Conservation (phyloP, 2,329 filamentous ascomycete species). For the Penicillium hordei region DNA sequence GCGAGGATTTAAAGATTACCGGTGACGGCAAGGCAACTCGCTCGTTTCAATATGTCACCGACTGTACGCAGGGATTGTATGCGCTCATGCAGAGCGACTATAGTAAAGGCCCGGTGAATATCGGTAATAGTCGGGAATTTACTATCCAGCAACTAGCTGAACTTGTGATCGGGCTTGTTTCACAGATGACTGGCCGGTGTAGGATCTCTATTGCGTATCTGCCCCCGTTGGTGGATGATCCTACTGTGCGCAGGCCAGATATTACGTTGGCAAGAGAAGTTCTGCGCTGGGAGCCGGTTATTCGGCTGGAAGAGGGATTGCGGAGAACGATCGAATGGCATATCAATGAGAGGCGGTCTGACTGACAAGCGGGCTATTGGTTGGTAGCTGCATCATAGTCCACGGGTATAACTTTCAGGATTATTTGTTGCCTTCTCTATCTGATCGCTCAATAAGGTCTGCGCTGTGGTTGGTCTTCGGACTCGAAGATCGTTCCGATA, state of each 20-base stretch:
- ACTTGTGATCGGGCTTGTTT: constrained; percentile 23
- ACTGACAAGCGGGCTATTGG: neutral
- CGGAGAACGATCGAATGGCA: constrained; percentile 27
- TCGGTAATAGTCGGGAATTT: constrained; percentile 33
- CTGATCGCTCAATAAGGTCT: neutral
- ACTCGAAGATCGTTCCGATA: neutral
- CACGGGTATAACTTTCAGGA: too few relatives aligned
- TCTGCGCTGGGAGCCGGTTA: constrained; percentile 27
- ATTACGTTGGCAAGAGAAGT: constrained; percentile 28
- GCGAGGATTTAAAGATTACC: constrained; percentile 29
- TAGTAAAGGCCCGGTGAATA: constrained; percentile 29
- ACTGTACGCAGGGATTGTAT: constrained; percentile 32
- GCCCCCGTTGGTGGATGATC: constrained; percentile 5
- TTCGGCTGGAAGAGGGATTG: constrained; percentile 26
- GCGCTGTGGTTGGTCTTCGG: neutral
- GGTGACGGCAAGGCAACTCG: constrained; percentile 33
- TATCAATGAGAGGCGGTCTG: neutral
- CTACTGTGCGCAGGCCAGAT: constrained; percentile 23
- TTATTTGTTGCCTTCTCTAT: neutral
- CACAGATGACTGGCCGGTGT: neutral
- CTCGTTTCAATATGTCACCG: constrained; percentile 35
- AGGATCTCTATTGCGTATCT: constrained; percentile 9
- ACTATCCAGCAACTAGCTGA: constrained; percentile 31
- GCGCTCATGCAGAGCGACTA: constrained; percentile 31
- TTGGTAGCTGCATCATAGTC: neutral